Percentiles rank a stretch among this genome's conserved stretches.
phyloP scores from a whole-genome alignment of 352 stramenopile genomes.

The Phytophthora uliginosa region DNA sequence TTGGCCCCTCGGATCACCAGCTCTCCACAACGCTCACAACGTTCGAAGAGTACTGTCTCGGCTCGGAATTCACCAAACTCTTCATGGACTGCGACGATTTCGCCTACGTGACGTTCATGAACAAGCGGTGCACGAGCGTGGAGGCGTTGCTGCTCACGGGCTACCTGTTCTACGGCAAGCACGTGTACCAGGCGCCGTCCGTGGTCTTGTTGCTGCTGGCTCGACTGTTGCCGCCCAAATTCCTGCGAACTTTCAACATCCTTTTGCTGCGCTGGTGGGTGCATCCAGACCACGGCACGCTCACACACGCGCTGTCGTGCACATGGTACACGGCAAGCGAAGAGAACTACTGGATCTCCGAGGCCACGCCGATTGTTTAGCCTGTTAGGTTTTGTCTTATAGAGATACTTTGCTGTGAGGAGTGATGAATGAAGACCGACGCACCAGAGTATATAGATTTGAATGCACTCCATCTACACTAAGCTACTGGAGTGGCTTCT shows the following conservation, averaged over 20 bases:
- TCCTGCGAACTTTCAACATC: slow-evolving; percentile 44
- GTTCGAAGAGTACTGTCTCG: slow-evolving; percentile 42
- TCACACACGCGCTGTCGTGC: slow-evolving; percentile 30
- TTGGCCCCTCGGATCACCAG: slow-evolving; percentile 13
- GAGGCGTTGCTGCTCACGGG: slow-evolving; percentile 40
- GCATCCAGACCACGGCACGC: slow-evolving; percentile 23
- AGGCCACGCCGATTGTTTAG: slow-evolving; percentile 28
- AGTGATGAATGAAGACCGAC: background rate
- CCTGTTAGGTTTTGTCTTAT: background rate
- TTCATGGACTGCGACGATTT: slow-evolving; percentile 47
- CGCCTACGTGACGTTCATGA: slow-evolving; percentile 28
- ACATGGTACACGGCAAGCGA: slow-evolving; percentile 41
- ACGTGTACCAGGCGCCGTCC: slow-evolving; percentile 39
- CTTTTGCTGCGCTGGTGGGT: slow-evolving; percentile 38
- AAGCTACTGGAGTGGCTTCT: slow-evolving; percentile 22
- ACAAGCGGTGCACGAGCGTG: slow-evolving; percentile 25
- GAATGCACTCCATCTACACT: background rate
- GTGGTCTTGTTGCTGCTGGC: slow-evolving; percentile 38
- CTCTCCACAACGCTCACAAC: slow-evolving; percentile 28
- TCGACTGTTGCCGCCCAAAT: slow-evolving; percentile 29
- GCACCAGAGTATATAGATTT: background rate
- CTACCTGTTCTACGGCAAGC: slow-evolving; percentile 38
- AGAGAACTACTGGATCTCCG: slow-evolving; percentile 43
- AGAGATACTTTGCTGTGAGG: background rate
- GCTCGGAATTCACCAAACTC: slow-evolving; percentile 27